These are phyloP conservation scores for Epipyxis sp. DNA, from an alignment of 108 stramenopile species.

Conservation along the genomic window DNA sequence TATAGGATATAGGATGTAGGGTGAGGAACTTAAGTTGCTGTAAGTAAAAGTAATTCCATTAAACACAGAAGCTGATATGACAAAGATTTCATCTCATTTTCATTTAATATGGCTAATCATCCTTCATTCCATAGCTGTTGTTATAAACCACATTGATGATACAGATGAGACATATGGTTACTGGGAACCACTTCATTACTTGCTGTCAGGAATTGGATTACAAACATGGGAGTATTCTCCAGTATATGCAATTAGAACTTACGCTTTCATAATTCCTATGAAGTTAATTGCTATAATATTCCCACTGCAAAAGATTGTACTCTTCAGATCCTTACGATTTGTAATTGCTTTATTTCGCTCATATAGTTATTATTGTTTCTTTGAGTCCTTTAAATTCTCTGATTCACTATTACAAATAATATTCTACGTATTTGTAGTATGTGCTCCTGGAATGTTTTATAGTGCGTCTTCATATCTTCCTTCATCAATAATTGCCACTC, in stretches of 20 bases:
- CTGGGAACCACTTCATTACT: conserved; percentile 93
- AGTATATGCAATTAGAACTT: conserved; percentile 82
- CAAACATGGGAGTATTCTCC: conserved; percentile 96
- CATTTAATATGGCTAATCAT: too few relatives aligned
- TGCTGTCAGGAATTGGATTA: conserved; percentile 65
- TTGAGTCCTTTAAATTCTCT: neutral
- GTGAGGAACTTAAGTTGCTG: too few relatives aligned
- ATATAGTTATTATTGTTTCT: conserved; percentile 3
- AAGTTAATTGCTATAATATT: conserved; percentile 31
- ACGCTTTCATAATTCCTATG: conserved; percentile 78
- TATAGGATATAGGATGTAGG: too few relatives aligned
- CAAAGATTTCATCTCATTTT: too few relatives aligned
- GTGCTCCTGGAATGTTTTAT: conserved; percentile 69
- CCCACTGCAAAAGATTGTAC: conserved; percentile 40
- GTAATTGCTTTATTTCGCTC: conserved; percentile 53
- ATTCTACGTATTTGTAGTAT: too few relatives aligned
- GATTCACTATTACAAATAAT: conserved; percentile 29
- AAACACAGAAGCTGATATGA: too few relatives aligned
- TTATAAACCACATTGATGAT: conserved; percentile 65
- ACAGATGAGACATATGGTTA: conserved; percentile 99
- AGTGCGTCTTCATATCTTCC: conserved; percentile 75
- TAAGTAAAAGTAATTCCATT: too few relatives aligned
- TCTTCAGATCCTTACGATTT: conserved; percentile 58
- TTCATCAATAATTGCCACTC: conserved; percentile 63
- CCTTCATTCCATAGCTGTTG: too few relatives aligned